These are phyloP conservation scores for Knoxia roxburghii DNA, from an alignment of 257 asterid genomes.

Conservation along the genomic window DNA sequence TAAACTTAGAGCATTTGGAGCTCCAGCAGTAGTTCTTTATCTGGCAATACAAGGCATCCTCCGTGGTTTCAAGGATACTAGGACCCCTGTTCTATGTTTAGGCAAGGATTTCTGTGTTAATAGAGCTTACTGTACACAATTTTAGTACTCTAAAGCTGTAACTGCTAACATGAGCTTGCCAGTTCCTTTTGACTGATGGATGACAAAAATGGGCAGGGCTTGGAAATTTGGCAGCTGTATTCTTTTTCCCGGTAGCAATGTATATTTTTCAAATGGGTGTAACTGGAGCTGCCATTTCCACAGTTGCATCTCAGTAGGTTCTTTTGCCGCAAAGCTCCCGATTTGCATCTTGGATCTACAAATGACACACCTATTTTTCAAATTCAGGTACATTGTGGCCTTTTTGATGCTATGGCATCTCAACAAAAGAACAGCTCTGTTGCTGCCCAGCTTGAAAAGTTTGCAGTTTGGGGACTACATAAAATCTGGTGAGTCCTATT, in stretches of 20 bases:
- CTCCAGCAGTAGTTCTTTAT: slow-evolving; percentile 44
- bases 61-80: slow-evolving; percentile 41
- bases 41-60: slow-evolving; percentile 42
- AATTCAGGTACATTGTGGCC: slow-evolving; percentile 40
- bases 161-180: background rate
- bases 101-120: slow-evolving; percentile 21
- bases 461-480: slow-evolving; percentile 35
- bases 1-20: slow-evolving; percentile 45
- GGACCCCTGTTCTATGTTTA: slow-evolving; percentile 36
- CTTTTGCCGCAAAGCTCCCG: slow-evolving; percentile 1
- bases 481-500: slow-evolving; percentile 32
- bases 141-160: too few relatives aligned
- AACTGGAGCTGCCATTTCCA: slow-evolving; percentile 44
- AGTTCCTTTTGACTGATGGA: background rate
- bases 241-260: slow-evolving; percentile 38
- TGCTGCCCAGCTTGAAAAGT: slow-evolving; percentile 27
- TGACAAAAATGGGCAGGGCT: slow-evolving; percentile 25
- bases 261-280: slow-evolving; percentile 32
- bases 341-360: background rate
- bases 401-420: slow-evolving; percentile 38
- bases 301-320: slow-evolving; percentile 42
- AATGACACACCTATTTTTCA: background rate
- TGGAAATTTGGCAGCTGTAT: slow-evolving; percentile 33
- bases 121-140: background rate
- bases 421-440: slow-evolving; percentile 28